These are phyloP conservation scores for Eucalyptus camaldulensis DNA, from an alignment of 345 rosid genomes.

Conservation along the genomic window DNA sequence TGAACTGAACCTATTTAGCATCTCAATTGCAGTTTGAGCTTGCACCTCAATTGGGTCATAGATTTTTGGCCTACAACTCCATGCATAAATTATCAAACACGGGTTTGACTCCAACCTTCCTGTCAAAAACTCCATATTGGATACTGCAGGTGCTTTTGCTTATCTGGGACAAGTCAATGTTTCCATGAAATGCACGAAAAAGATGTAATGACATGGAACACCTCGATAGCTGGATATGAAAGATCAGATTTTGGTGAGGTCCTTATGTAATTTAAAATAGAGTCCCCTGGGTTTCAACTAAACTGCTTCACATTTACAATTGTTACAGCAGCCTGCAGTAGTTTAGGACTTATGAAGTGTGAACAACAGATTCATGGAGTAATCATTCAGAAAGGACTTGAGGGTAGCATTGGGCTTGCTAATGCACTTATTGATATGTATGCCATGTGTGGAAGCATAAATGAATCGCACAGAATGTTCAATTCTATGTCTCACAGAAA, in stretches of 20 bases:
- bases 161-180: conserved; percentile 41
- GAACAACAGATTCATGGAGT: conserved; percentile 80
- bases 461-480: conserved; percentile 34
- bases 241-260: conserved; percentile 36
- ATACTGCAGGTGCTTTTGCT: conserved; percentile 65
- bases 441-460: conserved; percentile 65
- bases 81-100: conserved; percentile 30
- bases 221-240: conserved; percentile 62
- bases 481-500: conserved; percentile 21
- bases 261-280: conserved; percentile 46
- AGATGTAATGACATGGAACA: conserved; percentile 77
- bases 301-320: conserved; percentile 67
- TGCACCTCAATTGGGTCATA: conserved; percentile 51
- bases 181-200: conserved; percentile 57
- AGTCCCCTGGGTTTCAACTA: conserved; percentile 48
- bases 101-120: conserved; percentile 58
- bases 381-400: conserved; percentile 41
- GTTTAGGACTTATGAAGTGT: conserved; percentile 41
- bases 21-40: conserved; percentile 75
- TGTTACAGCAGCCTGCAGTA: conserved; percentile 58
- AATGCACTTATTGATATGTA: conserved; percentile 80
- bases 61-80: conserved; percentile 55
- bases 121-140: conserved; percentile 69
- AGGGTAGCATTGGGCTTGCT: conserved; percentile 33
- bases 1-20: conserved; percentile 44